Conservation (phyloP, 1,284 basidiomycete species). For the Trametes polyzona region DNA sequence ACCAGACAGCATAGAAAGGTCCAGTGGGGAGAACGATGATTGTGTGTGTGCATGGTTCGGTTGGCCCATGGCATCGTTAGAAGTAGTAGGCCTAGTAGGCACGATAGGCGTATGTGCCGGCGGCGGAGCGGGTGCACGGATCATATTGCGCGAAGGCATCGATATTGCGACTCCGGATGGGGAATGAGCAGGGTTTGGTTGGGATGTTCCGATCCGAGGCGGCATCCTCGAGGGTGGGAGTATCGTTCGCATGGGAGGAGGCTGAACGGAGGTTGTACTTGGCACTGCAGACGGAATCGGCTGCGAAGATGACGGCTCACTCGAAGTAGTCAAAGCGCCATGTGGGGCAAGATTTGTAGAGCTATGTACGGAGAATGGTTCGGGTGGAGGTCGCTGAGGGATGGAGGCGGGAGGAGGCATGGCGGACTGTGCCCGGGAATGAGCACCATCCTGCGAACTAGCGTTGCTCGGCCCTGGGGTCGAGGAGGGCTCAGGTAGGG, state of each 20-base stretch:
- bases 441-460: background rate
- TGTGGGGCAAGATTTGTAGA: background rate
- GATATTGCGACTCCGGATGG: background rate
- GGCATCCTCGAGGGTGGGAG: conserved; percentile 13
- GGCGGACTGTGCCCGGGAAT: conserved; percentile 6
- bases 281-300: background rate
- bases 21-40: conserved; percentile 1
- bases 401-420: conserved; percentile 30
- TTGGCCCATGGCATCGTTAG: too few species aligned
- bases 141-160: conserved; percentile 5
- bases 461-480: conserved; percentile 1
- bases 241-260: background rate
- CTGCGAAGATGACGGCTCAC: background rate
- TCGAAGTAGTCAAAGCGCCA: background rate
- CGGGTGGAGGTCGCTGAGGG: conserved; percentile 10
- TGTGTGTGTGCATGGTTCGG: background rate
- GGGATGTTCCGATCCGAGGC: conserved; percentile 14
- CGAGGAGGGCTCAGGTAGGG: conserved; percentile 34
- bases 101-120: background rate
- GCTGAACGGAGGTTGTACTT: background rate
- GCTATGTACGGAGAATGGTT: background rate
- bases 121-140: background rate
- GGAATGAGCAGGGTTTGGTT: background rate
- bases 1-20: background rate
- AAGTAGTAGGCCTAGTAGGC: too few species aligned